phyloP scores from a whole-genome alignment of 306 rosid species.

The Mucuna pruriens region DNA sequence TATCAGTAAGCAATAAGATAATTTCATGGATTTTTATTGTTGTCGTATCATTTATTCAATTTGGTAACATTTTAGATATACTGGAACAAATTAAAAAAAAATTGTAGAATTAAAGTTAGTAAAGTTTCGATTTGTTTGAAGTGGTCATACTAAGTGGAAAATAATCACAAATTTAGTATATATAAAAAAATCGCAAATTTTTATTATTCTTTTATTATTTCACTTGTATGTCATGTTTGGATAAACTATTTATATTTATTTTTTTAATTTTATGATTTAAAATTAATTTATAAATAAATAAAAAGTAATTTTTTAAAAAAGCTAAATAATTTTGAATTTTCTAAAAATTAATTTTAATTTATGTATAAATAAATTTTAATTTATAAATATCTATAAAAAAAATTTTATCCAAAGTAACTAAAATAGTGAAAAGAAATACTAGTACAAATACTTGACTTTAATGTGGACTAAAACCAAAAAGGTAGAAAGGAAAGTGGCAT shows the following conservation, averaged over 20 bases:
- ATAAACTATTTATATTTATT: too few relatives aligned
- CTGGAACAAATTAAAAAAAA: background rate
- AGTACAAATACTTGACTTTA: constrained; percentile 16
- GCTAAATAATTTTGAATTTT: too few relatives aligned
- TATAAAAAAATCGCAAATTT: background rate
- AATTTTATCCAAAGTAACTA: too few relatives aligned
- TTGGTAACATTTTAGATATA: background rate
- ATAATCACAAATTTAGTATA: too few relatives aligned
- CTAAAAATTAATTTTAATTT: too few relatives aligned
- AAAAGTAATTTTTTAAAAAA: too few relatives aligned
- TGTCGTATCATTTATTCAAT: background rate
- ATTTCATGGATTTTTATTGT: background rate
- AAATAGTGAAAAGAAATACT: background rate
- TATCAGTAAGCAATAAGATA: background rate
- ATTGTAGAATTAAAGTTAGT: background rate
- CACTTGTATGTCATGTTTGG: too few relatives aligned
- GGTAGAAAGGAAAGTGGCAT: background rate
- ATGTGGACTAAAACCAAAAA: background rate
- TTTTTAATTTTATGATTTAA: too few relatives aligned
- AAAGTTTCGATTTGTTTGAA: background rate
- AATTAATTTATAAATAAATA: too few relatives aligned
- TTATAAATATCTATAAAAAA: too few relatives aligned
- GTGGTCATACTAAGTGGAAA: background rate
- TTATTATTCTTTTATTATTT: background rate
- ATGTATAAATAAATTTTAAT: too few relatives aligned